Conservation (phyloP, 768 basidiomycete species). For the Myochromella boudieri region DNA sequence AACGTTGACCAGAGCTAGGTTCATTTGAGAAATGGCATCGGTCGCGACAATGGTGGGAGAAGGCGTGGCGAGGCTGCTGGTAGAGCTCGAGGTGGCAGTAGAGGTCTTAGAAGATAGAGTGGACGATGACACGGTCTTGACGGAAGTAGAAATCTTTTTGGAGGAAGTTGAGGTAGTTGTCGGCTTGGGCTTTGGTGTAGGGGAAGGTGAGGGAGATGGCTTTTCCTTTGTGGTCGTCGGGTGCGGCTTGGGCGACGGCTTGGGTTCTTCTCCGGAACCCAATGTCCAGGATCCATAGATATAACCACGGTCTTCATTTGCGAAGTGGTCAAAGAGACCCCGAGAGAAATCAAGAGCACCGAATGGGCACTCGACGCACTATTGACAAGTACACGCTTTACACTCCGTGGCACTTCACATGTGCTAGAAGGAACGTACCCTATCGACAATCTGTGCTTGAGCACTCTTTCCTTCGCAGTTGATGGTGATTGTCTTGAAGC, state of each 20-base stretch:
- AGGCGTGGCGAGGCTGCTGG: conserved; percentile 13
- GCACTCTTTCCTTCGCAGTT: conserved; percentile 46
- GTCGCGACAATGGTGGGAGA: conserved; percentile 10
- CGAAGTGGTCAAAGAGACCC: conserved; percentile 53
- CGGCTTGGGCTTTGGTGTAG: conserved; percentile 14
- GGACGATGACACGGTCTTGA: conserved; percentile 3
- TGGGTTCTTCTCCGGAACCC: conserved; percentile 20
- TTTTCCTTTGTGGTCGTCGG: conserved; percentile 22
- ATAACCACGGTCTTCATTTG: conserved; percentile 34
- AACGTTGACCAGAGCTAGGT: conserved; percentile 13
- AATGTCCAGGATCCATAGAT: conserved; percentile 49
- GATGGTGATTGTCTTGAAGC: conserved; percentile 56
- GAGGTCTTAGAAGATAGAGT: conserved; percentile 9
- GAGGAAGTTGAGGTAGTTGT: conserved; percentile 13
- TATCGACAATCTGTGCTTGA: conserved; percentile 44
- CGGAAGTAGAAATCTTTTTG: conserved; percentile 2
- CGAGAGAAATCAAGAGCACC: conserved; percentile 52
- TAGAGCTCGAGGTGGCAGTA: conserved; percentile 5
- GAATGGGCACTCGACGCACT: conserved; percentile 54
- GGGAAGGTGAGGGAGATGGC: conserved; percentile 15
- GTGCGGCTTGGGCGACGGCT: conserved; percentile 14
- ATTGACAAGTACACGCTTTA: too few relatives aligned
- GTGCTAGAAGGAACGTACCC: conserved; percentile 41
- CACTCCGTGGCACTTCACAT: too few relatives aligned
- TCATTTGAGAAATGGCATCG: conserved; percentile 15